These are phyloP conservation scores for Magnolia officinalis DNA, from an alignment of 164 flowering plant genomes.

Conservation along the genomic window DNA sequence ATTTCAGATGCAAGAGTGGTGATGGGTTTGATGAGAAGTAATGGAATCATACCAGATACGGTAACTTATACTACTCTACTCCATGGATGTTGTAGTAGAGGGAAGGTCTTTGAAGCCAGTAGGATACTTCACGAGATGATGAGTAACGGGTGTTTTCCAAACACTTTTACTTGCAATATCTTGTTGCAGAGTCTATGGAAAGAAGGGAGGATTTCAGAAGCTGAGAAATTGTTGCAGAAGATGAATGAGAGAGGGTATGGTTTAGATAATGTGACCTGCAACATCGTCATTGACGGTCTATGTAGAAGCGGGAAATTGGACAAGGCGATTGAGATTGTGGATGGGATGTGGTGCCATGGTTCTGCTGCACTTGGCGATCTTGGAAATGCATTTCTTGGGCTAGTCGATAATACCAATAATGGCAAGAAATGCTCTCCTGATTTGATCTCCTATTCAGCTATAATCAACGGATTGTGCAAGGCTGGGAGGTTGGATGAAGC, in stretches of 20 bases:
- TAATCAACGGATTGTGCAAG: constrained; percentile 68
- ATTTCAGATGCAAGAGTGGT: constrained; percentile 64
- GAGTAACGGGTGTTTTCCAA: constrained; percentile 54
- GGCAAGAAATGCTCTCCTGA: constrained; percentile 68
- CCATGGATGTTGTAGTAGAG: constrained; percentile 67
- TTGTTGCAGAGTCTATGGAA: constrained; percentile 85
- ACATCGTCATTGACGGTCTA: constrained; percentile 74
- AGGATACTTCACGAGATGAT: constrained; percentile 67
- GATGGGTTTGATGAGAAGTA: constrained; percentile 52
- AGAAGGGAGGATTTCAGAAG: constrained; percentile 64
- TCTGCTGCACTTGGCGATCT: constrained; percentile 76
- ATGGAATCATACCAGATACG: constrained; percentile 61
- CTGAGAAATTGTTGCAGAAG: constrained; percentile 74
- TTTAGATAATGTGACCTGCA: constrained; percentile 82
- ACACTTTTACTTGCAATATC: constrained; percentile 69
- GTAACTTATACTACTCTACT: constrained; percentile 70
- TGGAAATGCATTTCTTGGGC: constrained; percentile 60
- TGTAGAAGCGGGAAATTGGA: constrained; percentile 74
- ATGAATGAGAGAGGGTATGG: constrained; percentile 79
- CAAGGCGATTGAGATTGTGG: constrained; percentile 69
- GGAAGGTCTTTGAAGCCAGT: constrained; percentile 58
- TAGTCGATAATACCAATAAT: constrained; percentile 43
- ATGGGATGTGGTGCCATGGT: constrained; percentile 87
- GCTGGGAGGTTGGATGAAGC: constrained; percentile 84
- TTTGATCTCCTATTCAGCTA: constrained; percentile 67